A percentile compares a stretch with the other conserved stretches of the same genome.
These are phyloP conservation scores for Trichoderma brevicompactum DNA, from an alignment of 2,329 filamentous ascomycete species.

Conservation along the genomic window DNA sequence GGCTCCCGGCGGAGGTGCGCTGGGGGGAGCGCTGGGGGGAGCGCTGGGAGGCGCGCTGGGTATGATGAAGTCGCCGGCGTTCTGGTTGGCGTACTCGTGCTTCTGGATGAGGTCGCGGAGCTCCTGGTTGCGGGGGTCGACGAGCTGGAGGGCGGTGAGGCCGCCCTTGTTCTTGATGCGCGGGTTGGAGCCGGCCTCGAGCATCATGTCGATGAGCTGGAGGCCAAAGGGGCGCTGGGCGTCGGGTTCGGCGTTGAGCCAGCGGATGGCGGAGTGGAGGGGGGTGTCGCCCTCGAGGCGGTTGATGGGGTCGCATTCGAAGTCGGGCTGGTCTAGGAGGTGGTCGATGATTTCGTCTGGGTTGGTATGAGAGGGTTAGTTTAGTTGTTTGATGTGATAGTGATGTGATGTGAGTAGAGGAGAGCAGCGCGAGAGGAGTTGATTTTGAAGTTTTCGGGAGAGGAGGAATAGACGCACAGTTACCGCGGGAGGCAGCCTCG, in stretches of 20 bases:
- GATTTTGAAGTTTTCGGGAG: no score
- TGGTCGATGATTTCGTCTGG: conserved; percentile 79
- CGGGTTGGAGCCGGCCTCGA: conserved; percentile 72
- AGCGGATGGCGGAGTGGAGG: conserved; percentile 77
- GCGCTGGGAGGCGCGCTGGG: conserved; percentile 36
- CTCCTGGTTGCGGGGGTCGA: conserved; percentile 69
- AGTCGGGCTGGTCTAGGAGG: conserved; percentile 80
- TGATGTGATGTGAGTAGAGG: neutral
- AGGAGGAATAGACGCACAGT: conserved; percentile 65
- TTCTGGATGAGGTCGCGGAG: conserved; percentile 68
- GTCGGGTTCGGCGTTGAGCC: conserved; percentile 69
- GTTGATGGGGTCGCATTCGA: conserved; percentile 82
- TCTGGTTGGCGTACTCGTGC: conserved; percentile 68
- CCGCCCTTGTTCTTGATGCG: conserved; percentile 71
- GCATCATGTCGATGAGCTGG: conserved; percentile 75
- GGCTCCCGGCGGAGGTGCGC: conserved; percentile 32
- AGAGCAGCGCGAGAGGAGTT: no score
- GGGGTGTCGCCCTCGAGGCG: conserved; percentile 75
- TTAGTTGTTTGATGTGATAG: neutral
- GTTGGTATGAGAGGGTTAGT: conserved; percentile 8
- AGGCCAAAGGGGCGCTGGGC: conserved; percentile 67
- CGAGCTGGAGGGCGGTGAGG: conserved; percentile 71
- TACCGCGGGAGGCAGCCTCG: conserved; percentile 82
- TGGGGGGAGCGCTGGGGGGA: conserved; percentile 36
- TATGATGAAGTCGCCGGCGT: conserved; percentile 61